Evolutionary conservation across 106 monocot genomes (phyloP), one percentile per base, ranked within the genome.

Genomic region (Ottelia alismoides): DNA sequence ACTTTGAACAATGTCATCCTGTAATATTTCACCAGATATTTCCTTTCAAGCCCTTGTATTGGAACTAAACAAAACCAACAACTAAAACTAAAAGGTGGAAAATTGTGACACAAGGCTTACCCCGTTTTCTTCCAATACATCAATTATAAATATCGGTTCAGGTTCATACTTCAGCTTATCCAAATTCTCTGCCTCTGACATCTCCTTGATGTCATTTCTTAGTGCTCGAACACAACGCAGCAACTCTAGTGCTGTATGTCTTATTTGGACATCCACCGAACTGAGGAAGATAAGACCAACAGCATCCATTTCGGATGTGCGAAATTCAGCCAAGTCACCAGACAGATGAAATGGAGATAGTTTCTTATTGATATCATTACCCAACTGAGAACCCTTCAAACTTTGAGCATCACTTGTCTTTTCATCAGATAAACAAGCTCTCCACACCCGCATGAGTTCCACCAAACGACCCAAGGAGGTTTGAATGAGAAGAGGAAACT

Each of bases 1-100:
- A 35, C 77, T 90, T 58, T 90, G 85, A 54, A 98, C 85, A 73
- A 98, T 90, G 57, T 98, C 98, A 70, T 98, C 98, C 98, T 98
- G 75, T 6, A 48, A 28, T 21, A 17, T 23, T 16, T 55, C 43
- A 26, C 23, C 11, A 60, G 24, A 25, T n/a, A 19, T 51, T n/a
- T n/a, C n/a, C n/a, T n/a, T n/a, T n/a, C n/a, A n/a, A n/a, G n/a
- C n/a, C n/a, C n/a, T n/a, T n/a, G n/a, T n/a, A n/a, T n/a, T n/a
- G n/a, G n/a, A n/a, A n/a, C n/a, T n/a, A n/a, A n/a, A n/a, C n/a
- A n/a, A n/a, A n/a, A n/a, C n/a, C n/a, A n/a, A n/a, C n/a, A 57
- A 21, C 16, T 44, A 64, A 0, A 35, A 51, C 17, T 9, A 23
- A 29, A 52, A 28, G 11, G 25, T 20, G 22, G 7, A 49, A 45